phyloP scores from a whole-genome alignment of 108 stramenopile genomes.

The Cyclotella sp. region DNA sequence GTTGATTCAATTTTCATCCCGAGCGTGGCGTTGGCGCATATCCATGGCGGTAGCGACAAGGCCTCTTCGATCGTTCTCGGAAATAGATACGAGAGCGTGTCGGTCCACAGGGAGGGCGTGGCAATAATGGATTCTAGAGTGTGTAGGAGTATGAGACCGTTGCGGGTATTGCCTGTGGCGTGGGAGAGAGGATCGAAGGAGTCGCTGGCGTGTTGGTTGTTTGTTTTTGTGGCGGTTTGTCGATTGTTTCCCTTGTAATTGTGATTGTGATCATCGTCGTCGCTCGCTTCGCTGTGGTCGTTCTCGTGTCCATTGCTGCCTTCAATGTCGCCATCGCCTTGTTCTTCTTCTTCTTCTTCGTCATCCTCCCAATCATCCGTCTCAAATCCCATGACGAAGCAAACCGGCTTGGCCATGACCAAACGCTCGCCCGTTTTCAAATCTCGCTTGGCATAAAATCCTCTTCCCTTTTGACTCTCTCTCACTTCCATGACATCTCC shows the following conservation, averaged over 20 bases:
- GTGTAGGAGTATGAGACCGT: constrained; percentile 65
- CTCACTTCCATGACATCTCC: constrained; percentile 17
- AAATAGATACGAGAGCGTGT: constrained; percentile 59
- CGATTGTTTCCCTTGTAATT: constrained; percentile 23
- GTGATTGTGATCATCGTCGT: neutral
- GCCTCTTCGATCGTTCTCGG: constrained; percentile 60
- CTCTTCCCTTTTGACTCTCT: constrained; percentile 63
- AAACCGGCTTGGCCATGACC: constrained; percentile 63
- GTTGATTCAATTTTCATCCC: constrained; percentile 43
- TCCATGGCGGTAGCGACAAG: constrained; percentile 60
- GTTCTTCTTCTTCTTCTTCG: constrained; percentile 19
- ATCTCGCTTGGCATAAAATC: constrained; percentile 57
- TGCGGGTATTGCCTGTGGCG: constrained; percentile 48
- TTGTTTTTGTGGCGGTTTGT: constrained; percentile 5
- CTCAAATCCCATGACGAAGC: constrained; percentile 67
- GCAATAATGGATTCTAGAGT: constrained; percentile 51
- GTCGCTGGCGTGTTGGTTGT: constrained; percentile 12
- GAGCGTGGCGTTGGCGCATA: constrained; percentile 19
- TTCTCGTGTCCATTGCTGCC: neutral
- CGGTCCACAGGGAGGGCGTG: constrained; percentile 63
- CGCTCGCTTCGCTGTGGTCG: neutral
- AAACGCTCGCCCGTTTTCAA: constrained; percentile 59
- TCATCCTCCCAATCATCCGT: constrained; percentile 24
- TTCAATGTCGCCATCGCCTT: neutral
- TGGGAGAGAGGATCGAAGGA: constrained; percentile 37